phyloP scores from a whole-genome alignment of 768 basidiomycete genomes.

The Lactarius sp. region DNA sequence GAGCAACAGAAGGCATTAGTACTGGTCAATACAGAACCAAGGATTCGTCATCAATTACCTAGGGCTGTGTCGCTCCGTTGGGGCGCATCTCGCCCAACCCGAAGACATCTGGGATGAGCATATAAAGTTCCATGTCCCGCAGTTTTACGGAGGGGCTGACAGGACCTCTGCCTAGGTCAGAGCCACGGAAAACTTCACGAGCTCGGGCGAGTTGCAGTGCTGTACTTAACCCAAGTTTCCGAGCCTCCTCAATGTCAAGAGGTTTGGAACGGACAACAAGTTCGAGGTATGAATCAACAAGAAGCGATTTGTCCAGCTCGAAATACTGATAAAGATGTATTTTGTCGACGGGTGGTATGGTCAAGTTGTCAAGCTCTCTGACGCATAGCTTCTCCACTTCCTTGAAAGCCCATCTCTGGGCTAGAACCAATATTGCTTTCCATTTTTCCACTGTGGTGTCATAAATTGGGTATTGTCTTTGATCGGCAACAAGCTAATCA shows the following conservation, averaged over 20 bases:
- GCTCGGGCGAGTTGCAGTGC: slow-evolving; percentile 47
- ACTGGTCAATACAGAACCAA: no score
- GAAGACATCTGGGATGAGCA: neutral
- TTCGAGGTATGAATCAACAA: slow-evolving; percentile 48
- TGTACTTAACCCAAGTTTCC: slow-evolving; percentile 52
- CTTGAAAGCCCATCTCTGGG: slow-evolving; percentile 50
- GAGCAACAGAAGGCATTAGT: no score
- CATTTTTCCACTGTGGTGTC: slow-evolving; percentile 47
- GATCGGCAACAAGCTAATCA: neutral
- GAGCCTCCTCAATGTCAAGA: slow-evolving; percentile 49
- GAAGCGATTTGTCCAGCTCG: slow-evolving; percentile 42
- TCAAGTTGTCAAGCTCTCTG: slow-evolving; percentile 45
- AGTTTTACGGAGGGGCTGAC: neutral
- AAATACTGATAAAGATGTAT: slow-evolving; percentile 53
- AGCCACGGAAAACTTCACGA: slow-evolving; percentile 38
- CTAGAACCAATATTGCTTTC: slow-evolving; percentile 48
- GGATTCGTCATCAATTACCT: no score
- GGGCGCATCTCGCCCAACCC: neutral
- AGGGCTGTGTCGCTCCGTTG: neutral
- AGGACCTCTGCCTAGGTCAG: neutral
- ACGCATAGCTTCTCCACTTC: slow-evolving; percentile 49
- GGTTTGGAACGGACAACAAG: slow-evolving; percentile 49
- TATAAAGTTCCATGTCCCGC: neutral
- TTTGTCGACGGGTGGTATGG: slow-evolving; percentile 45
- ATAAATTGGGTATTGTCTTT: slow-evolving; percentile 54